A percentile compares a stretch with the other conserved stretches of the same genome.
These are phyloP conservation scores for Plicaturopsis crispa DNA, from an alignment of 768 basidiomycete genomes.

Conservation along the genomic window DNA sequence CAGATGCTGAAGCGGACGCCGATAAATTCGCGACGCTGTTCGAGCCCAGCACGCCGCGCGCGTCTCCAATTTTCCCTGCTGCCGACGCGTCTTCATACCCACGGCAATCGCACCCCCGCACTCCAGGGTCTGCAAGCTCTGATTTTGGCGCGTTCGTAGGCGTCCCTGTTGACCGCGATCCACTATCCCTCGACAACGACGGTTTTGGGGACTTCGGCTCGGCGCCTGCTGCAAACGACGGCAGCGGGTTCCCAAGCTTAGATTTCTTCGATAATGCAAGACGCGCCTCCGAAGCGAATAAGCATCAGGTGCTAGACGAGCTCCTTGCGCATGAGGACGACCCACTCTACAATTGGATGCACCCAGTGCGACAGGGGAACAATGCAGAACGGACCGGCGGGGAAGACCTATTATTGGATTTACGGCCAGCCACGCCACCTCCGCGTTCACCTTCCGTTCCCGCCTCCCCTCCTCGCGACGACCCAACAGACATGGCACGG, in stretches of 20 bases:
- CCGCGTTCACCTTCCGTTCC: no score
- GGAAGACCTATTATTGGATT: not conserved
- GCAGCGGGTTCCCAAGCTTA: conserved; percentile 20
- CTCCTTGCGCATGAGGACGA: conserved; percentile 62
- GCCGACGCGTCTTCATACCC: conserved; percentile 2
- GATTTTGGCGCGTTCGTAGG: conserved; percentile 62
- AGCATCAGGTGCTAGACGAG: conserved; percentile 40
- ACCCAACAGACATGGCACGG: not conserved
- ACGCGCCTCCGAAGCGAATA: conserved; percentile 41
- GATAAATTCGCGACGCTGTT: conserved; percentile 38
- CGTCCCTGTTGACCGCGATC: conserved; percentile 46
- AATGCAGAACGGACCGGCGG: conserved; percentile 2
- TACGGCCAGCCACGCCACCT: not conserved
- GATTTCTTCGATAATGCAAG: conserved; percentile 59
- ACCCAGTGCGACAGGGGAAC: conserved; percentile 13
- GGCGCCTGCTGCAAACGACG: conserved; percentile 1
- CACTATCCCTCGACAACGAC: conserved; percentile 23
- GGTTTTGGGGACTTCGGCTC: not conserved
- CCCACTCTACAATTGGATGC: conserved; percentile 37
- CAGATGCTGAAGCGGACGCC: conserved; percentile 24
- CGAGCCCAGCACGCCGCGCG: conserved; percentile 29
- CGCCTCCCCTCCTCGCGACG: no score
- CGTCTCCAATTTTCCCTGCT: conserved; percentile 20
- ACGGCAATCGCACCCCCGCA: conserved; percentile 7
- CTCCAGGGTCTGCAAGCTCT: conserved; percentile 27